These are phyloP conservation scores for Emmonsiellopsis sp. DNA, from an alignment of 2,329 filamentous ascomycete species.

Conservation along the genomic window DNA sequence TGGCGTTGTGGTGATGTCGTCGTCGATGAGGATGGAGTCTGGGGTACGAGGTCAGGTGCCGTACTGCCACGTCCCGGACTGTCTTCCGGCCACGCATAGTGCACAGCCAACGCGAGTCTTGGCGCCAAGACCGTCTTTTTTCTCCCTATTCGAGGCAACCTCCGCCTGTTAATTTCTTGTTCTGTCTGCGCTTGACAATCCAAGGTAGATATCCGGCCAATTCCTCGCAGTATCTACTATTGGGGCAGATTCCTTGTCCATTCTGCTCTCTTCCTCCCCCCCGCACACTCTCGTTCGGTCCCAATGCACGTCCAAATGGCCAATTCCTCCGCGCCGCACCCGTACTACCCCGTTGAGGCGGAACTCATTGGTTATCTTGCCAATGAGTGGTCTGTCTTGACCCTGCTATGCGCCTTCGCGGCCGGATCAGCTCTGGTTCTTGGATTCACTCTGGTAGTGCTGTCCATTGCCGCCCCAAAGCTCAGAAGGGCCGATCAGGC, in stretches of 20 bases:
- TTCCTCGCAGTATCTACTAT: too few relatives aligned
- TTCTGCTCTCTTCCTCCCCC: not conserved
- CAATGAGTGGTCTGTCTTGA: conserved; percentile 53
- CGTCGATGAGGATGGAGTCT: not conserved
- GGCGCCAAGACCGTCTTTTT: too few relatives aligned
- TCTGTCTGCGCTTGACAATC: too few relatives aligned
- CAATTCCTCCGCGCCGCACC: conserved; percentile 39
- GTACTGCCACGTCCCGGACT: too few relatives aligned
- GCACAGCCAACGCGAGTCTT: too few relatives aligned
- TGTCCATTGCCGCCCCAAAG: conserved; percentile 45
- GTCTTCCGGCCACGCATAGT: too few relatives aligned
- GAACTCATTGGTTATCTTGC: conserved; percentile 55
- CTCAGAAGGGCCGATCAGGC: conserved; percentile 48
- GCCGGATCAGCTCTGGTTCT: conserved; percentile 51
- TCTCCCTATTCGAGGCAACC: too few relatives aligned
- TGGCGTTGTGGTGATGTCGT: not conserved
- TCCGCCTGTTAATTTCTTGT: too few relatives aligned
- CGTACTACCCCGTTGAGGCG: conserved; percentile 62
- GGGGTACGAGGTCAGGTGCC: too few relatives aligned
- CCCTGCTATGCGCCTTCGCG: conserved; percentile 53
- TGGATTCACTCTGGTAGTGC: conserved; percentile 44
- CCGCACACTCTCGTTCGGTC: not conserved
- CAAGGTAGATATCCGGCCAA: too few relatives aligned
- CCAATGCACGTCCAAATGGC: conserved; percentile 6
- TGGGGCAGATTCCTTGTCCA: not conserved